phyloP scores from a whole-genome alignment of 768 basidiomycete genomes.

The Neoboletus brunneissimus region DNA sequence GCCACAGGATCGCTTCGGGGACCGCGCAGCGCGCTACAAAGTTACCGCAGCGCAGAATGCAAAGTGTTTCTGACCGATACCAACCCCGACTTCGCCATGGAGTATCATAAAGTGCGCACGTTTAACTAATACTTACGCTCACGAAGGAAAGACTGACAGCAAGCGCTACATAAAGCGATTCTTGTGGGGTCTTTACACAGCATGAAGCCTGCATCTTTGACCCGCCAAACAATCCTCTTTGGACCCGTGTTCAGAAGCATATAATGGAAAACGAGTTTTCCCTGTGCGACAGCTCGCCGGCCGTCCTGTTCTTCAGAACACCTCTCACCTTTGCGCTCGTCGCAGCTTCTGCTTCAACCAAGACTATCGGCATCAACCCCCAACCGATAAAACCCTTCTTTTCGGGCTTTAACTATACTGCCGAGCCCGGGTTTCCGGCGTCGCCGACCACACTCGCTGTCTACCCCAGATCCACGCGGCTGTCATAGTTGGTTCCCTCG shows the following conservation, averaged over 20 bases:
- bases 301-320: background rate
- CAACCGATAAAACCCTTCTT: background rate
- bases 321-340: background rate
- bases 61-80: background rate
- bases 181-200: background rate
- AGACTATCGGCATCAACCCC: background rate
- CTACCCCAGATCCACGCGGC: background rate
- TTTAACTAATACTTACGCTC: background rate
- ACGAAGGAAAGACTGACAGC: background rate
- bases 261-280: background rate
- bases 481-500: background rate
- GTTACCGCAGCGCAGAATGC: background rate
- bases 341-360: background rate
- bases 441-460: no score
- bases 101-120: background rate
- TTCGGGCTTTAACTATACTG: background rate
- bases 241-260: background rate
- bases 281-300: no score
- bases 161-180: background rate
- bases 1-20: background rate
- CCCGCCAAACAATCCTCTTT: background rate
- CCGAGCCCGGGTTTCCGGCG: background rate
- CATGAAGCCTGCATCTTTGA: background rate
- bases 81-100: background rate
- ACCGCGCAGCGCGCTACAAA: background rate